These are phyloP conservation scores for Vararia minispora DNA, from an alignment of 768 basidiomycete genomes.

Conservation along the genomic window DNA sequence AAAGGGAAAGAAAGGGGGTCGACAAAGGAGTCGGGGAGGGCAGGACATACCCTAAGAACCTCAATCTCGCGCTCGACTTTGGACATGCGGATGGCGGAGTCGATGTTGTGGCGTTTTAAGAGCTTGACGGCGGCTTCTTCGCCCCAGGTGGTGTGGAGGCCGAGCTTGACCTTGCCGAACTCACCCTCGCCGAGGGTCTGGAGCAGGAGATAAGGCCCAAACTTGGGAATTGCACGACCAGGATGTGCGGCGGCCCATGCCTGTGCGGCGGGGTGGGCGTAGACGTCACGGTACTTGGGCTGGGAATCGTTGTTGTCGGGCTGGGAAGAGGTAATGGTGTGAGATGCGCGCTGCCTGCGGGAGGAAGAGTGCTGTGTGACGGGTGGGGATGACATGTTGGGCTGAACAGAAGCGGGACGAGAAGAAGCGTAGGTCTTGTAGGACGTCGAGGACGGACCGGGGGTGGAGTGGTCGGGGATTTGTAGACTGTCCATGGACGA, in stretches of 20 bases:
- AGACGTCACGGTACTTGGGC: constrained; percentile 57
- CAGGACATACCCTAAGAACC: constrained; percentile 70
- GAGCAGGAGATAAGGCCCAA: constrained; percentile 90
- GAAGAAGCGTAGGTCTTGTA: constrained; percentile 27
- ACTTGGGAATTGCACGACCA: constrained; percentile 79
- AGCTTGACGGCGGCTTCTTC: constrained; percentile 99
- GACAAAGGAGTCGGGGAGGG: constrained; percentile 10
- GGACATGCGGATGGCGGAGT: constrained; percentile 73
- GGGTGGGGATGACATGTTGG: constrained; percentile 28
- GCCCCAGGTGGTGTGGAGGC: constrained; percentile 84
- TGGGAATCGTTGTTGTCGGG: constrained; percentile 33
- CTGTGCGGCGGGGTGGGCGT: constrained; percentile 74
- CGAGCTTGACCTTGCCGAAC: constrained; percentile 98
- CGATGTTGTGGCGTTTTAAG: constrained; percentile 87
- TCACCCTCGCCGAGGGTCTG: constrained; percentile 98
- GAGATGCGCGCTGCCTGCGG: constrained; percentile 59
- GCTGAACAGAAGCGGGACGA: constrained; percentile 53
- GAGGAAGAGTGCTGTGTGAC: constrained; percentile 22
- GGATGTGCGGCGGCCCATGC: constrained; percentile 80
- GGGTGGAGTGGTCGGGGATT: constrained; percentile 31
- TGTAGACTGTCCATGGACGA: constrained; percentile 27
- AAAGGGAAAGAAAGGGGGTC: too few species aligned
- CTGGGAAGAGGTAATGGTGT: constrained; percentile 48
- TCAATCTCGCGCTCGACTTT: constrained; percentile 98
- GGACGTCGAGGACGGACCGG: constrained; percentile 38